phyloP scores from a whole-genome alignment of 2,329 filamentous ascomycete species.

The Diplodia corticola region DNA sequence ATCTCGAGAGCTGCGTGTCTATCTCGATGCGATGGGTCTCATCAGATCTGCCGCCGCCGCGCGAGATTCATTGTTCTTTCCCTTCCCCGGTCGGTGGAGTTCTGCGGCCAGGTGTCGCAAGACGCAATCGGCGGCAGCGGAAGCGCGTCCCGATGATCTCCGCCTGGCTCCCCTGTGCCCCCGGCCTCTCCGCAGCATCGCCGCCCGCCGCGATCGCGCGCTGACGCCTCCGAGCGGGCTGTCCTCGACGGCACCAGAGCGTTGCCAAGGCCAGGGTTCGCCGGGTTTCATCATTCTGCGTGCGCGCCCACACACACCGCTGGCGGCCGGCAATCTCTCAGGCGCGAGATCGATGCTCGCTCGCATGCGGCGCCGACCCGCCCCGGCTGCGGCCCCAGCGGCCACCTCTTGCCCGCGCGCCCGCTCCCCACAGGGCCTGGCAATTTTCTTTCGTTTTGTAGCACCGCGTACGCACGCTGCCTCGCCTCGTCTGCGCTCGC shows the following conservation, averaged over 20 bases:
- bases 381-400: slow-evolving; percentile 1
- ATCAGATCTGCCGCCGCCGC: slow-evolving; percentile 13
- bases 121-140: slow-evolving; percentile 11
- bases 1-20: slow-evolving; percentile 6
- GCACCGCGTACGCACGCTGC: slow-evolving; percentile 12
- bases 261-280: slow-evolving; percentile 17
- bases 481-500: slow-evolving; percentile 10
- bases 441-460: slow-evolving; percentile 21
- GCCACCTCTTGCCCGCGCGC: background rate
- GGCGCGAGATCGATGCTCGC: slow-evolving; percentile 5
- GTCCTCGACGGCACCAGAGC: slow-evolving; percentile 2
- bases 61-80: background rate
- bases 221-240: slow-evolving; percentile 7
- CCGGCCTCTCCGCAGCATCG: slow-evolving; percentile 14
- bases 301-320: slow-evolving; percentile 9
- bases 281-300: slow-evolving; percentile 16
- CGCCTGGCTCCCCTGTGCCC: slow-evolving; percentile 12
- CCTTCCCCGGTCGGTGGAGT: slow-evolving; percentile 12
- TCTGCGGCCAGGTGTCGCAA: slow-evolving; percentile 6
- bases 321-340: background rate
- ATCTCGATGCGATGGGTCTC: slow-evolving; percentile 21
- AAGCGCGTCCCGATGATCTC: slow-evolving; percentile 17
- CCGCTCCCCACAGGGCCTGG: background rate
- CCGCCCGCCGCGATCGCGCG: background rate
- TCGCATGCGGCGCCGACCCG: slow-evolving; percentile 5